Conservation (phyloP, 331 rosid species). For the Prunus yedoensis region DNA sequence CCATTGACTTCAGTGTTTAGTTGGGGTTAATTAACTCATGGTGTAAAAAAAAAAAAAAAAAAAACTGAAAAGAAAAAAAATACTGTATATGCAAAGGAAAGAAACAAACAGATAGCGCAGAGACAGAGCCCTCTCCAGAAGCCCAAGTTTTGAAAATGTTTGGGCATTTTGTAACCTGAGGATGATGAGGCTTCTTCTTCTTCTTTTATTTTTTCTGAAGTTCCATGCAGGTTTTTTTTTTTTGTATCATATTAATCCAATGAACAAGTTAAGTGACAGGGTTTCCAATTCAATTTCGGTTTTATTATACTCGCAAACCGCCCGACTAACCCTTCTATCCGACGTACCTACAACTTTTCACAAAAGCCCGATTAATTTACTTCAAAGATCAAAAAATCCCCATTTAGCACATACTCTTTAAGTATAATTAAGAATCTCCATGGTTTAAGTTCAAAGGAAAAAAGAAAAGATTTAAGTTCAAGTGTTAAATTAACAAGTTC, state of each 20-base stretch:
- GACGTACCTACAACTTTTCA: too few species aligned
- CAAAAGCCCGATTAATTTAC: too few species aligned
- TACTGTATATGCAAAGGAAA: slow-evolving; percentile 28
- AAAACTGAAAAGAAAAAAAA: background rate
- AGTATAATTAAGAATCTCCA: too few species aligned
- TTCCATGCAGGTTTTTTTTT: slow-evolving; percentile 22
- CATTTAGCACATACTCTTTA: background rate
- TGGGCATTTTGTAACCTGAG: slow-evolving; percentile 59
- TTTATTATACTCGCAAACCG: background rate
- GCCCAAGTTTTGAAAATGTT: slow-evolving; percentile 52
- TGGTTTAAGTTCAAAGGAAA: too few species aligned
- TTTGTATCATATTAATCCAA: slow-evolving; percentile 36
- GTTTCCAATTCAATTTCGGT: slow-evolving; percentile 3
- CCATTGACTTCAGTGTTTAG: background rate
- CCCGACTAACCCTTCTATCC: too few species aligned
- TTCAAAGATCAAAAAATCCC: too few species aligned
- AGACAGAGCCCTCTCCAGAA: slow-evolving; percentile 73
- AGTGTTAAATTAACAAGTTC: background rate
- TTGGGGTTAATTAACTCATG: slow-evolving; percentile 11
- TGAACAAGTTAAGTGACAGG: slow-evolving; percentile 23
- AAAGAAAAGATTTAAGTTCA: background rate
- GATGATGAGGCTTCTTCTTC: slow-evolving; percentile 71
- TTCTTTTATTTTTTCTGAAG: background rate
- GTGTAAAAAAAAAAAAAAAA: too few species aligned
- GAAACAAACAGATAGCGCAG: slow-evolving; percentile 30